phyloP scores from a whole-genome alignment of 192 early-diverging fungal genomes.

The Backusella parvicylindrica region DNA sequence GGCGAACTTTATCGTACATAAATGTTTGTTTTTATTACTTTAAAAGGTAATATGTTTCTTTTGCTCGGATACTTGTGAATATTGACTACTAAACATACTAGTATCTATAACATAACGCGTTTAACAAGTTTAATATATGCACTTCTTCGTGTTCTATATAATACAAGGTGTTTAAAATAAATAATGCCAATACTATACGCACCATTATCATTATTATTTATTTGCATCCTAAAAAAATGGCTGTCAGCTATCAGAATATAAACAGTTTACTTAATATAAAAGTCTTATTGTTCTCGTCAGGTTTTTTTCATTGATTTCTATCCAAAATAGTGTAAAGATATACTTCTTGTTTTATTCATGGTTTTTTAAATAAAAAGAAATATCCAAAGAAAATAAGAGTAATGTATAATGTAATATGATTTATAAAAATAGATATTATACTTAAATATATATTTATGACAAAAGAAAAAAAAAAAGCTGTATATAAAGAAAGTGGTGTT shows the following conservation, averaged over 20 bases:
- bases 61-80: neutral
- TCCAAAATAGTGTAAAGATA: neutral
- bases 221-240: neutral
- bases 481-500: neutral
- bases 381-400: neutral
- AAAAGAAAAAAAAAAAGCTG: neutral
- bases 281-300: neutral
- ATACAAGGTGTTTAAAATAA: neutral
- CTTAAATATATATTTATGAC: constrained; percentile 3
- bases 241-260: neutral
- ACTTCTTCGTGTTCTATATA: neutral
- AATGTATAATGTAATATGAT: neutral
- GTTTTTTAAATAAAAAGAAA: neutral
- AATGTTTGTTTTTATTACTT: neutral
- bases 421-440: constrained; percentile 5
- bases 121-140: neutral
- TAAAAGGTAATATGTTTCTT: neutral
- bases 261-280: too few species aligned
- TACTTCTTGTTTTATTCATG: constrained; percentile 2
- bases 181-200: neutral
- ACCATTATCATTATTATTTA: neutral
- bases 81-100: neutral
- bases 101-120: neutral
- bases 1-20: neutral
- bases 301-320: neutral